These are phyloP conservation scores for Coniophora puteana DNA, from an alignment of 1,284 basidiomycete genomes.

Conservation along the genomic window DNA sequence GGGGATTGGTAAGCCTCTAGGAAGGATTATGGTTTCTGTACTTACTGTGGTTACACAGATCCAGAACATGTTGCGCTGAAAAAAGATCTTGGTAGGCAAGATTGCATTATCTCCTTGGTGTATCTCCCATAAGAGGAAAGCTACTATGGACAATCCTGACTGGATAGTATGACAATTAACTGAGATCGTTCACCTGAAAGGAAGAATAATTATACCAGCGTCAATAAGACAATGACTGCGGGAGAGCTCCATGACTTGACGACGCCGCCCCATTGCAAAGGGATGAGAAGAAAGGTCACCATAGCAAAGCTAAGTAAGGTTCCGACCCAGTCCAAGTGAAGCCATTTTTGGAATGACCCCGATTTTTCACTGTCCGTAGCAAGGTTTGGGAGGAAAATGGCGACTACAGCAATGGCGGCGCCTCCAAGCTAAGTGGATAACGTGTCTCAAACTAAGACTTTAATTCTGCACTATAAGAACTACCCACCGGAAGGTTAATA, in stretches of 20 bases:
- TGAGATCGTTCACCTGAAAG: too few relatives aligned
- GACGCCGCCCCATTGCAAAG: slow-evolving; percentile 37
- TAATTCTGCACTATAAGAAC: not conserved
- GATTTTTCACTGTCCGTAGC: not conserved
- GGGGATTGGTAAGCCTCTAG: not conserved
- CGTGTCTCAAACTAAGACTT: not conserved
- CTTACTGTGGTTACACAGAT: not conserved
- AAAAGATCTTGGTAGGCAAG: slow-evolving; percentile 22
- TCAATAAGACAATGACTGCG: slow-evolving; percentile 24
- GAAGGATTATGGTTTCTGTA: not conserved
- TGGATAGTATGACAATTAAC: too few relatives aligned
- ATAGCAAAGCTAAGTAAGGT: slow-evolving; percentile 21
- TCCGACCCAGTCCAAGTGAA: slow-evolving; percentile 27
- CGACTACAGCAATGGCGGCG: slow-evolving; percentile 32
- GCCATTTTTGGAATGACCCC: not conserved
- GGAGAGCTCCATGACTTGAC: slow-evolving; percentile 31
- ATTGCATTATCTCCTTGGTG: slow-evolving; percentile 28
- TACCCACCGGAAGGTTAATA: not conserved
- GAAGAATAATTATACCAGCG: slow-evolving; percentile 21
- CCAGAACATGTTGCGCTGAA: slow-evolving; percentile 27
- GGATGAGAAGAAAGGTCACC: slow-evolving; percentile 32
- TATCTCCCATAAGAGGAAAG: slow-evolving; percentile 33
- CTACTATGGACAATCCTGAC: not conserved
- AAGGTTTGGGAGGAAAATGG: slow-evolving; percentile 15
- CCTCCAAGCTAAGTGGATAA: slow-evolving; percentile 17